Base-by-base conservation (phyloP, 2,329 filamentous ascomycete species). In the Arthrobotrys iridis region DNA sequence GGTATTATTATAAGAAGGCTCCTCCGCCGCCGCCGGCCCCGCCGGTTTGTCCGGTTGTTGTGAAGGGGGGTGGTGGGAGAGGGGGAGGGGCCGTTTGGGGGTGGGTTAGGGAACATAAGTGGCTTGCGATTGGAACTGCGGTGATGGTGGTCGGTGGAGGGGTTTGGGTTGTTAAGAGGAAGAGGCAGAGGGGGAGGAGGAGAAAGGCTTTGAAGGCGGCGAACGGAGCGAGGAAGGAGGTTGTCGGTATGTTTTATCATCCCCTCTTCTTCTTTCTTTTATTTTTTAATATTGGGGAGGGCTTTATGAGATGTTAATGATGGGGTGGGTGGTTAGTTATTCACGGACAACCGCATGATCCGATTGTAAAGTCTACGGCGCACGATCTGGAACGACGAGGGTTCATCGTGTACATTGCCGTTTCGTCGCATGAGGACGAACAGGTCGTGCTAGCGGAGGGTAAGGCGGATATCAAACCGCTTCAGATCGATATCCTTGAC, bases 341-440 rank as follows among this genome's bases (percentile, higher is more conserved):
- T 77, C 93, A 93, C 20, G 94, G 94, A n/a, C 93, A 92, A 18
- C 91, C 93, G 1, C 88, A 90, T 57, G 89, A 96, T 79, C 91
- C 93, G 13, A 86, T 97, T 80, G 94, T 93, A 4, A 90, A 90
- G 80, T 93, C 92, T 8, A 85, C 98, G 63, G 89, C 93, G 1
- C 83, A 93, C 52, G 95, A 99, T 80, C 85, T 99, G 78, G 95
- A 98, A 83, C 87, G 93, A 73, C 88, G 93, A 77, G 95, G 95
- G 3, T 98, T 96, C 82, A 91, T 98, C 75, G 92, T 98, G 66
- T 99, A 93, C 82, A 86, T 99, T 74, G 91, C 96, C 0, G 94
- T 93, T 79, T 90, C 89, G 77, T 92, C 89, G n/a, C 84, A 89
- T 72, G 92, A 97, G 79, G 94, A 98, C 78, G 93, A 98, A 81